These are phyloP conservation scores for Pyrenochaeta sp. DNA, from an alignment of 2,329 filamentous ascomycete species.

Conservation along the genomic window DNA sequence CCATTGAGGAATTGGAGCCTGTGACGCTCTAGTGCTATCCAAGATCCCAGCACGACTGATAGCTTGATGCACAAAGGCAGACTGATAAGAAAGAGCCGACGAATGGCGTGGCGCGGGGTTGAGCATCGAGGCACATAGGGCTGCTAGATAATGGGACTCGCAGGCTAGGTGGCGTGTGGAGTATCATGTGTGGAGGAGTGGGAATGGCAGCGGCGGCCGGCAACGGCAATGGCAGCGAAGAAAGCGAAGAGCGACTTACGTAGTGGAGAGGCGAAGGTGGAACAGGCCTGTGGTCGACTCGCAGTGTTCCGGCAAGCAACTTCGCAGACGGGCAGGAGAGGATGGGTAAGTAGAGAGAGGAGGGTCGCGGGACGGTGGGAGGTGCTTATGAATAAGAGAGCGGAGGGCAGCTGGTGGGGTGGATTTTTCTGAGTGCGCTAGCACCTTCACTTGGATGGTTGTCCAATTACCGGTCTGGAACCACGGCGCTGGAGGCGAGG, in stretches of 20 bases:
- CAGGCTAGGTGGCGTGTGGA: conserved; percentile 23
- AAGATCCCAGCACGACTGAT: conserved; percentile 29
- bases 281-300: conserved; percentile 34
- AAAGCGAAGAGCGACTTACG: conserved; percentile 37
- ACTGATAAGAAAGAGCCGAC: conserved; percentile 44
- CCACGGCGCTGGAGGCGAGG: conserved; percentile 31
- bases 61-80: conserved; percentile 26
- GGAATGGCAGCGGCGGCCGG: conserved; percentile 20
- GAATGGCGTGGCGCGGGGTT: conserved; percentile 44
- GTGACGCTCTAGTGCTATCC: conserved; percentile 38
- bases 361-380: conserved; percentile 27
- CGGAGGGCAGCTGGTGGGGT: conserved; percentile 42
- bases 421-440: conserved; percentile 44
- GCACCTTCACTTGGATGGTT: conserved; percentile 36
- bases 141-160: conserved; percentile 34
- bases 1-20: conserved; percentile 24
- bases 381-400: conserved; percentile 47
- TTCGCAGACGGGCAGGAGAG: conserved; percentile 30
- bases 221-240: conserved; percentile 5
- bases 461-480: conserved; percentile 41
- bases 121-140: conserved; percentile 12
- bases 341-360: conserved; percentile 16
- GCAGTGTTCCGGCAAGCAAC: conserved; percentile 41
- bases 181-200: conserved; percentile 17
- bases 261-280: conserved; percentile 28